Evolutionary conservation across 78 protist species (phyloP).

Genomic region (Protostelium mycophagum): DNA sequence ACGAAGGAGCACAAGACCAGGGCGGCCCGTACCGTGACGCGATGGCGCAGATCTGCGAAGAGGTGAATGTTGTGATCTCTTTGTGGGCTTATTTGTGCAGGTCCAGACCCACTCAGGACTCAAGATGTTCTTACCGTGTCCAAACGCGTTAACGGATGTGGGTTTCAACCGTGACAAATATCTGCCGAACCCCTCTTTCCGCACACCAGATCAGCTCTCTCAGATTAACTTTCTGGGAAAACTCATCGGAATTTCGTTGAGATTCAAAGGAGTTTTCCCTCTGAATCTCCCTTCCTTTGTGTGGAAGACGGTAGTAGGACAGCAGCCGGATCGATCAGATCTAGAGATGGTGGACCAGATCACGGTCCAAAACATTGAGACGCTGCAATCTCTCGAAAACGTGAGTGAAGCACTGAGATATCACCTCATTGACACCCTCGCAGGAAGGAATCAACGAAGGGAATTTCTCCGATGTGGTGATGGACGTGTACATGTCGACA

Average conservation of each 20-base stretch:
- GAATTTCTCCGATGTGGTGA: constrained; percentile 4
- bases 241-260: constrained; percentile 53
- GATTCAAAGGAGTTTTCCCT: constrained; percentile 46
- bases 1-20: constrained; percentile 68
- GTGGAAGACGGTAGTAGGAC: constrained; percentile 47
- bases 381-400: not conserved
- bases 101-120: constrained; percentile 22
- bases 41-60: constrained; percentile 40
- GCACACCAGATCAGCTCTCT: constrained; percentile 23
- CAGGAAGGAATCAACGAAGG: constrained; percentile 19
- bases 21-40: constrained; percentile 69
- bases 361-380: constrained; percentile 17
- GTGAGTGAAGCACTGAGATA: too few relatives aligned
- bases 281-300: constrained; percentile 47
- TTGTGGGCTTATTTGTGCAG: too few relatives aligned
- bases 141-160: constrained; percentile 51
- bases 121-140: constrained; percentile 48
- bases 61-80: constrained; percentile 20
- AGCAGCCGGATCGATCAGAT: constrained; percentile 35
- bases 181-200: constrained; percentile 51
- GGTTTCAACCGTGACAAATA: constrained; percentile 63
- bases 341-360: constrained; percentile 45
- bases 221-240: constrained; percentile 49
- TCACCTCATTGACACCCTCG: not conserved
- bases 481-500: constrained; percentile 9